A percentile compares a stretch with the other conserved stretches of the same genome.
Evolutionary conservation across 768 basidiomycete species (phyloP).

Genomic region (Mycena latifolia): DNA sequence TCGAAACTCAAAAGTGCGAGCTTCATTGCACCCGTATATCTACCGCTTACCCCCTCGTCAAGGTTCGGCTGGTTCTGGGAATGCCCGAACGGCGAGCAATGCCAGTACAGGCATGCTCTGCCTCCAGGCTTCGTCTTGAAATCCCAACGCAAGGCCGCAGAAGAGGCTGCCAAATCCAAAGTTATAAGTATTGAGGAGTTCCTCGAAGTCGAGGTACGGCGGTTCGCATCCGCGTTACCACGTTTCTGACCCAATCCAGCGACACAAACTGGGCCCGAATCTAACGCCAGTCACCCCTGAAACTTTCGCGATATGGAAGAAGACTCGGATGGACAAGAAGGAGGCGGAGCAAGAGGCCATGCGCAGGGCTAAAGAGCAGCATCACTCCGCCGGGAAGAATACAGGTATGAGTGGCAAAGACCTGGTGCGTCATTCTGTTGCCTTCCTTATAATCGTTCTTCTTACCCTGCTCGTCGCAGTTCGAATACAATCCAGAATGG

Average conservation of each 20-base stretch:
- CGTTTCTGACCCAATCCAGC: constrained; percentile 55
- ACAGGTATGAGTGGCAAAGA: constrained; percentile 96
- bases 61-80: constrained; percentile 98
- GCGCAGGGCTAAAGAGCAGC: constrained; percentile 85
- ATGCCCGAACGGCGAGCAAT: constrained; percentile 88
- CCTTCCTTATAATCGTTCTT: background rate
- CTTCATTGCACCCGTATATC: background rate
- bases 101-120: constrained; percentile 89
- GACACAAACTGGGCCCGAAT: constrained; percentile 92
- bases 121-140: constrained; percentile 87
- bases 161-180: constrained; percentile 91
- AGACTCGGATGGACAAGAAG: constrained; percentile 95
- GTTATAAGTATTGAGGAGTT: constrained; percentile 96
- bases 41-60: background rate
- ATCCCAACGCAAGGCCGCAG: constrained; percentile 90
- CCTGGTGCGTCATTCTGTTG: constrained; percentile 66
- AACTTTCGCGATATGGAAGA: constrained; percentile 94
- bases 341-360: constrained; percentile 86
- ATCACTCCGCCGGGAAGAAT: constrained; percentile 89
- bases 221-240: constrained; percentile 9
- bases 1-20: constrained; percentile 85
- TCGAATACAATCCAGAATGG: constrained; percentile 97
- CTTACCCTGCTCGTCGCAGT: constrained; percentile 57
- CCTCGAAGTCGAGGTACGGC: constrained; percentile 91
- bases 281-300: constrained; percentile 95